phyloP scores from a whole-genome alignment of 108 stramenopile genomes.

The Aureococcus anophagefferens region DNA sequence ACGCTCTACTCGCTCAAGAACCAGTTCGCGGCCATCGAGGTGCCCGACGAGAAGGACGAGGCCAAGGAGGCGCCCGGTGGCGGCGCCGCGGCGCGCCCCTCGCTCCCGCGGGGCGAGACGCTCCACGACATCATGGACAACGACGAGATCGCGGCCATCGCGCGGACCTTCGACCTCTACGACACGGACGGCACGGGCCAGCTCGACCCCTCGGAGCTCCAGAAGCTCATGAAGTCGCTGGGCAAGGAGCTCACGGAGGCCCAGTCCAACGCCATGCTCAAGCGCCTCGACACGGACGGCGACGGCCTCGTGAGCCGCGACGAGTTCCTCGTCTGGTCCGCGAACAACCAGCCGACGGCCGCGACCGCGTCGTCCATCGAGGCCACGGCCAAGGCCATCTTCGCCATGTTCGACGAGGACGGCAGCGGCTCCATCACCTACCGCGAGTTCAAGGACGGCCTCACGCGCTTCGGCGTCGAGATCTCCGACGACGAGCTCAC shows the following conservation, averaged over 20 bases:
- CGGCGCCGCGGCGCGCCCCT: too few relatives aligned
- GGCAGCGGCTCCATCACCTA: conserved; percentile 32
- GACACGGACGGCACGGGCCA: conserved; percentile 32
- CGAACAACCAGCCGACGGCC: not conserved
- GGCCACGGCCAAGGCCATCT: conserved; percentile 34
- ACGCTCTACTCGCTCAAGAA: too few relatives aligned
- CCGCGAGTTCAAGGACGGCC: conserved; percentile 35
- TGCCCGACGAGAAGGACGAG: not conserved
- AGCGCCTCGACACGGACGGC: conserved; percentile 31
- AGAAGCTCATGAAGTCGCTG: conserved; percentile 21
- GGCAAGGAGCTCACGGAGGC: conserved; percentile 13
- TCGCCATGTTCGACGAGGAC: conserved; percentile 40
- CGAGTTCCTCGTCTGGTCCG: conserved; percentile 33
- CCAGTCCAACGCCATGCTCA: conserved; percentile 22
- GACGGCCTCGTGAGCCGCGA: conserved; percentile 28
- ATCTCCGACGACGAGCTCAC: conserved; percentile 39
- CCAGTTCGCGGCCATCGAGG: too few relatives aligned
- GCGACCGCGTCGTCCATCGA: not conserved
- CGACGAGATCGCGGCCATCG: conserved; percentile 15
- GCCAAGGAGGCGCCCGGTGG: too few relatives aligned
- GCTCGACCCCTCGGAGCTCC: conserved; percentile 28
- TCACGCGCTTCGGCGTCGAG: conserved; percentile 36
- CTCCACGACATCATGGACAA: too few relatives aligned
- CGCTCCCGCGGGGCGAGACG: too few relatives aligned
- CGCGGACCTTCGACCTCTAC: conserved; percentile 37